phyloP scores from a whole-genome alignment of 345 rosid genomes.

The Aquilaria malaccensis region DNA sequence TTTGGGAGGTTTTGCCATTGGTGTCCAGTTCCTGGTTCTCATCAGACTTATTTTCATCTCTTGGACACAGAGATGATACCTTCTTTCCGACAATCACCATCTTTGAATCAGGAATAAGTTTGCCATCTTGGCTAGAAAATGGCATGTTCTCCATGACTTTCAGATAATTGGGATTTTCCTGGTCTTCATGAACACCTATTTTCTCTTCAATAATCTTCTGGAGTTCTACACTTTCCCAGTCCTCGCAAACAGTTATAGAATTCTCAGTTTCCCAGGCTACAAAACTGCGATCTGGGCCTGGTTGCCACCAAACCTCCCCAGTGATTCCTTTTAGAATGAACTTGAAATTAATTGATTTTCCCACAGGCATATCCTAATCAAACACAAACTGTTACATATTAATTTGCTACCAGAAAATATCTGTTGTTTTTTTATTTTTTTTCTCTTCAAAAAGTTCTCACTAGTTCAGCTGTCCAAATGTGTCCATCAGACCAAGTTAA shows the following conservation, averaged over 20 bases:
- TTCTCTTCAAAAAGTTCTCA: constrained; percentile 17
- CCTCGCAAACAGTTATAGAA: constrained; percentile 43
- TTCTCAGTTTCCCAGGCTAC: constrained; percentile 49
- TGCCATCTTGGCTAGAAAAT: constrained; percentile 8
- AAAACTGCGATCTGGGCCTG: constrained; percentile 57
- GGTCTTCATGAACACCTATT: no score
- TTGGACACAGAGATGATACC: constrained; percentile 8
- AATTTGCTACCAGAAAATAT: no score
- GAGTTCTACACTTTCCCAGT: constrained; percentile 59
- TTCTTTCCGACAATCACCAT: constrained; percentile 21
- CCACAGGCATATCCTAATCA: constrained; percentile 57
- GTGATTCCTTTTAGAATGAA: constrained; percentile 41
- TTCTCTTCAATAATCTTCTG: constrained; percentile 19
- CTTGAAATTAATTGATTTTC: constrained; percentile 56
- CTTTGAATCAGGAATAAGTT: constrained; percentile 17
- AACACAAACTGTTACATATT: not conserved
- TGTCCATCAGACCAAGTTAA: constrained; percentile 79
- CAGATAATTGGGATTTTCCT: no score
- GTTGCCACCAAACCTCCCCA: constrained; percentile 66
- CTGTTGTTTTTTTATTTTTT: not conserved
- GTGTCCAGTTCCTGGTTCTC: not conserved
- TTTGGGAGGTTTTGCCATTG: no score
- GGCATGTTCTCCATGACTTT: constrained; percentile 45
- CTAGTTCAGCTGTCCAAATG: constrained; percentile 69
- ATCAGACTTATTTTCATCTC: constrained; percentile 17